phyloP scores from a whole-genome alignment of 2,329 filamentous ascomycete species.

The Xylaria sp. region DNA sequence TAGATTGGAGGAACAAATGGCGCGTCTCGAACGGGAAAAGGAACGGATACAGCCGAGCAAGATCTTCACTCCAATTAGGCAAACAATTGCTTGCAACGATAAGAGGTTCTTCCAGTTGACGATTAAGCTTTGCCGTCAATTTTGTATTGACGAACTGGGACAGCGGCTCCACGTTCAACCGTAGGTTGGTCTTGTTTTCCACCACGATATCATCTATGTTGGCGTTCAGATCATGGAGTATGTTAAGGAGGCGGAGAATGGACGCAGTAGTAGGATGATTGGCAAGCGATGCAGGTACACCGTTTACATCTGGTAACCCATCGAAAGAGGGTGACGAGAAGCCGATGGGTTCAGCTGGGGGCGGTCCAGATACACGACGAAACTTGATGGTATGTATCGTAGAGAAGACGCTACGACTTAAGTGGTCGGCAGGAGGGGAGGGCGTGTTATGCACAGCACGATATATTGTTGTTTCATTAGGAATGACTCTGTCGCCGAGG shows the following conservation, averaged over 20 bases:
- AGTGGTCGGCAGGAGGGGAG: constrained; percentile 67
- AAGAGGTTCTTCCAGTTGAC: constrained; percentile 93
- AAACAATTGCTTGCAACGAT: constrained; percentile 97
- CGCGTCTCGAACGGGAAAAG: constrained; percentile 97
- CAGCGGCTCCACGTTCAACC: constrained; percentile 81
- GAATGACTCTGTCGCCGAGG: constrained; percentile 82
- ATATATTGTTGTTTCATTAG: constrained; percentile 95
- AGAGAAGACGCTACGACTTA: constrained; percentile 86
- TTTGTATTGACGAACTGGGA: constrained; percentile 99
- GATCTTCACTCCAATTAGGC: constrained; percentile 94
- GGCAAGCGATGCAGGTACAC: constrained; percentile 79
- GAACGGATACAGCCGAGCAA: constrained; percentile 94
- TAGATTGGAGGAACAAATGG: constrained; percentile 96
- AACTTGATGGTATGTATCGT: constrained; percentile 92
- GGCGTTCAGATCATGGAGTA: constrained; percentile 90
- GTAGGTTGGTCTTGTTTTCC: constrained; percentile 76
- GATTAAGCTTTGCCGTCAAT: constrained; percentile 95
- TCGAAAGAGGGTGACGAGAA: constrained; percentile 63
- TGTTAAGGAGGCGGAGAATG: constrained; percentile 87
- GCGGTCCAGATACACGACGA: constrained; percentile 83
- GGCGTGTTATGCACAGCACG: constrained; percentile 81
- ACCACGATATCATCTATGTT: constrained; percentile 91
- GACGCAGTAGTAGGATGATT: constrained; percentile 86
- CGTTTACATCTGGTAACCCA: constrained; percentile 61
- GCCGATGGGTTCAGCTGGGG: constrained; percentile 75